Base-by-base conservation (phyloP, 2,329 filamentous ascomycete species). In the Penicillium capsulatum region DNA sequence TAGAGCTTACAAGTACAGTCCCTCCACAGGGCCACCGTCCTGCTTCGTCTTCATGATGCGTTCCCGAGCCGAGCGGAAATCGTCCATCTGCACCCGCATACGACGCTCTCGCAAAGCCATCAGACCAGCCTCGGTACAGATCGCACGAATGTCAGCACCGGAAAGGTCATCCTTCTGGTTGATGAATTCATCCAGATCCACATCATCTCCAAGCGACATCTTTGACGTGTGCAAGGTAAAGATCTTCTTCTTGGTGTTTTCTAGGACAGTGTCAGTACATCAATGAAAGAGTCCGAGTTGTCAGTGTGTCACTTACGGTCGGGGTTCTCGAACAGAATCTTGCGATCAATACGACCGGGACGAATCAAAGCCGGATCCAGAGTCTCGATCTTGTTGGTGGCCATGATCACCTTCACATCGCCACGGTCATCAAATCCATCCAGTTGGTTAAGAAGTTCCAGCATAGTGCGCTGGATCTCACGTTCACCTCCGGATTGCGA, bases 351-450 rank as follows among this genome's bases (percentile, higher is more conserved):
- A 77, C 92, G 90, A 50, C 92, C 92, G 31, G 92, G 92, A 53
- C 92, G 84, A 62, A 98, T 98, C 54, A 98, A 76, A 13, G 92
- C 92, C 39, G 92, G 92, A 61, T 98, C 94, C 17, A 98, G 77
- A 3, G 88, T 94, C 55, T 98, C 94, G 54, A 98, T 98, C 80
- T 98, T 98, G 81, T 98, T 98, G 53, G 92, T 98, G 9, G 92
- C 94, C 90, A 98, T 97, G 67, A 98, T 91, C 47, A 98, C 92
- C 75, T 98, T 98, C 69, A 98, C 91, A 63, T 98, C 92, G 55
- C 92, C 94, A 45, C 92, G 86, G 67, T 98, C 94, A 63, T 98
- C 92, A 70, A 98, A 98, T 58, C 92, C 92, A 64, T 98, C 92
- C 7, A 98, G 82, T 72, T 98, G 92, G 70, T 98, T 98, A 29